These are phyloP conservation scores for Berkeleyomyces rouxiae DNA, from an alignment of 2,329 filamentous ascomycete genomes.

Conservation along the genomic window DNA sequence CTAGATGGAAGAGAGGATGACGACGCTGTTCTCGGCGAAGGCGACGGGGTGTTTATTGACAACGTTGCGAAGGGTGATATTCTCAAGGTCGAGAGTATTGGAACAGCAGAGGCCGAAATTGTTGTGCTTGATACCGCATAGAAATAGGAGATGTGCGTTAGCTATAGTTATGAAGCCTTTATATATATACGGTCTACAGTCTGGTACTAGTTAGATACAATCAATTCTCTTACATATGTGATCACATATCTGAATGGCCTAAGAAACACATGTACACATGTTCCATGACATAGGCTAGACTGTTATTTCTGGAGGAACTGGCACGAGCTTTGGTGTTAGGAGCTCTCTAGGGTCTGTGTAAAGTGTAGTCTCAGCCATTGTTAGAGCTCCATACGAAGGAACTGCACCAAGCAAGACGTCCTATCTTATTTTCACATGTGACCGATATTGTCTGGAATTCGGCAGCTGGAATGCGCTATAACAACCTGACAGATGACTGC, in stretches of 20 bases:
- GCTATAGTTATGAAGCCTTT: too few species aligned
- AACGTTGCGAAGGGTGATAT: conserved; percentile 46
- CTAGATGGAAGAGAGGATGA: conserved; percentile 49
- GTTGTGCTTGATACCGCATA: conserved; percentile 48
- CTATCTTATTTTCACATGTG: background rate
- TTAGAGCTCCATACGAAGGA: background rate
- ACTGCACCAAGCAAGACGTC: background rate
- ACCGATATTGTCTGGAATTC: too few species aligned
- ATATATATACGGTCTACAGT: too few species aligned
- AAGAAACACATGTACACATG: too few species aligned
- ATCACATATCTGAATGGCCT: too few species aligned
- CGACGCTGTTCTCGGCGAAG: conserved; percentile 44
- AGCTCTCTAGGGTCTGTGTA: background rate
- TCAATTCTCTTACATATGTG: too few species aligned
- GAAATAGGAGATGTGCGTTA: conserved; percentile 2
- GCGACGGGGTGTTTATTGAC: conserved; percentile 66
- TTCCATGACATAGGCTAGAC: too few species aligned
- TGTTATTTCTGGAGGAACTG: background rate
- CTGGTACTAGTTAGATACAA: too few species aligned
- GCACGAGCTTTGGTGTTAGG: background rate
- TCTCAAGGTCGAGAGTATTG: conserved; percentile 48
- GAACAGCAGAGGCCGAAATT: conserved; percentile 53
- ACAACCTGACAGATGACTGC: too few species aligned
- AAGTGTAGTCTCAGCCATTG: background rate
- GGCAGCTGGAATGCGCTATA: too few species aligned